A percentile compares a stretch with the other conserved stretches of the same genome.
Evolutionary conservation across 2,329 filamentous ascomycete species (phyloP).

Genomic region (Zalaria sp.): DNA sequence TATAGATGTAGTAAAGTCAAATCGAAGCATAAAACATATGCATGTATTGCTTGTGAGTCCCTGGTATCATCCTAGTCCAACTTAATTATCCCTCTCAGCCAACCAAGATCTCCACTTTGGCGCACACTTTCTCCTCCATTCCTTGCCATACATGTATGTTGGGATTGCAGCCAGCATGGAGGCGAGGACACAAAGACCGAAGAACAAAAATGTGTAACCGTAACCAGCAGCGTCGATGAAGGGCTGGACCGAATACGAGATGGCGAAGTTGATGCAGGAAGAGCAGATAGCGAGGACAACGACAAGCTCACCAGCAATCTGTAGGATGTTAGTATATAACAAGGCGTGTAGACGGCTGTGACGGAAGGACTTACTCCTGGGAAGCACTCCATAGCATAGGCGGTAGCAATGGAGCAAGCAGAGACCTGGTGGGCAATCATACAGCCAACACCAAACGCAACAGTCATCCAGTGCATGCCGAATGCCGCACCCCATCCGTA

Average conservation of each 20-base stretch:
- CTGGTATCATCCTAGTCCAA: too few species aligned
- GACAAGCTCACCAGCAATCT: conserved; percentile 9
- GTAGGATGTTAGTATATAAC: too few species aligned
- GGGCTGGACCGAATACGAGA: conserved; percentile 24
- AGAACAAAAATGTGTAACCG: conserved; percentile 20
- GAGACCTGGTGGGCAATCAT: conserved; percentile 28
- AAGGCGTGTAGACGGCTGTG: too few species aligned
- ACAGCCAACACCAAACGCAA: conserved; percentile 22
- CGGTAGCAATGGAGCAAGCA: conserved; percentile 24
- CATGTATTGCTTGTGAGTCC: too few species aligned
- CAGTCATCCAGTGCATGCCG: conserved; percentile 20
- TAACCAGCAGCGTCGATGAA: conserved; percentile 22
- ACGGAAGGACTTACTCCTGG: conserved; percentile 8
- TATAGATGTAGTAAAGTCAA: too few species aligned
- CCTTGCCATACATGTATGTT: conserved; percentile 20
- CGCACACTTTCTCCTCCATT: conserved; percentile 14
- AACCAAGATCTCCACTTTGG: conserved; percentile 7
- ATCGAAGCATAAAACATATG: too few species aligned
- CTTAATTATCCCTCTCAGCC: conserved; percentile 1
- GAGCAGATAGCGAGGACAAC: conserved; percentile 15
- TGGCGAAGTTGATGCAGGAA: conserved; percentile 23
- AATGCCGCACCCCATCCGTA: conserved; percentile 24
- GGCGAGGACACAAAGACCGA: conserved; percentile 17
- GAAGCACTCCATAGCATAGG: conserved; percentile 29
- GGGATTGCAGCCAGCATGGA: conserved; percentile 14